phyloP scores from a whole-genome alignment of 306 rosid species.

The Casuarina cunninghamiana region DNA sequence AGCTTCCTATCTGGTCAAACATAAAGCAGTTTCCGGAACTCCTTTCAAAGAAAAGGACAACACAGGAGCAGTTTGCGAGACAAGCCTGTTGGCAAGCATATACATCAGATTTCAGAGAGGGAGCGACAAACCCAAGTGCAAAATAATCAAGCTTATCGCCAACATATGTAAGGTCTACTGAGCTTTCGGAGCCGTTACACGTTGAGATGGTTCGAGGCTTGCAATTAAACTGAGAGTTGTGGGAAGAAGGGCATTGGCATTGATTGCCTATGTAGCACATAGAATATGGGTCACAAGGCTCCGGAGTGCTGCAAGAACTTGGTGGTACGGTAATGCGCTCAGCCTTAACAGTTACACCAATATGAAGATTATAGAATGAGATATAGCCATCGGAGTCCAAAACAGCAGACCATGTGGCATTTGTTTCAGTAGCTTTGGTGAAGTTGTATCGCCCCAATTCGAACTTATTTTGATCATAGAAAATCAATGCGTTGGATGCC shows the following conservation, averaged over 20 bases:
- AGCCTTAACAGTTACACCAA: constrained; percentile 19
- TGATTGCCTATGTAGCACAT: constrained; percentile 23
- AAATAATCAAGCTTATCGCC: constrained; percentile 41
- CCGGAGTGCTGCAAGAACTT: constrained; percentile 35
- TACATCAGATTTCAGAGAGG: constrained; percentile 24
- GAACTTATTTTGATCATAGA: constrained; percentile 27
- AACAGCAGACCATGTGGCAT: constrained; percentile 36
- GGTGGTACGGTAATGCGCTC: constrained; percentile 30
- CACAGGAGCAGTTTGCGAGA: constrained; percentile 32
- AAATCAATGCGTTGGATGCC: constrained; percentile 31
- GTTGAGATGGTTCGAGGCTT: constrained; percentile 24
- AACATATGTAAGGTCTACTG: constrained; percentile 28
- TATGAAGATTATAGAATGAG: constrained; percentile 27
- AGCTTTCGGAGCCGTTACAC: constrained; percentile 23
- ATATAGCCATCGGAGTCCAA: constrained; percentile 33
- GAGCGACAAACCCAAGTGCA: constrained; percentile 30
- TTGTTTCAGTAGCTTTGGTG: constrained; percentile 10
- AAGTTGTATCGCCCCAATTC: constrained; percentile 33
- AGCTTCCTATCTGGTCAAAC: constrained; percentile 37
- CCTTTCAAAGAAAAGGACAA: constrained; percentile 33
- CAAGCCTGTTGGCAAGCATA: constrained; percentile 39
- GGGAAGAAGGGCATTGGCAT: constrained; percentile 29
- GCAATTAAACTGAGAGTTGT: constrained; percentile 25
- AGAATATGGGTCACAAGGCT: constrained; percentile 39
- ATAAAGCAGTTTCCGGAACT: constrained; percentile 33